Percentiles rank a stretch among this genome's conserved stretches.
phyloP scores from a whole-genome alignment of 169 alveolate species.

The Plasmodium vivax region DNA sequence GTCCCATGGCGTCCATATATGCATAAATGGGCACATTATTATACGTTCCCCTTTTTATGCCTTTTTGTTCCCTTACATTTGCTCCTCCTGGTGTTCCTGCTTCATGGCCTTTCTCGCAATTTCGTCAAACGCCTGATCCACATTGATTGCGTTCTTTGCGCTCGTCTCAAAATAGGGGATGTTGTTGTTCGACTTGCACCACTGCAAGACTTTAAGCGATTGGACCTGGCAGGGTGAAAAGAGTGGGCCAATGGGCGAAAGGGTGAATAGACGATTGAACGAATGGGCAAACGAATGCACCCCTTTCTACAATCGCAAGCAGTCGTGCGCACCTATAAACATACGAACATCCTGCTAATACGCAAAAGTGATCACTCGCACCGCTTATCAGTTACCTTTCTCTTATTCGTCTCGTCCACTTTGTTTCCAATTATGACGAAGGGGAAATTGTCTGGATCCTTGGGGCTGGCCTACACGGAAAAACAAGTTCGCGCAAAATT shows the following conservation, averaged over 20 bases:
- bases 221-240: constrained; percentile 77
- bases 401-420: constrained; percentile 93
- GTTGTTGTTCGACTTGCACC: constrained; percentile 93
- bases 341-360: not conserved
- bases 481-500: not conserved
- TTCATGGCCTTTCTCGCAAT: constrained; percentile 90
- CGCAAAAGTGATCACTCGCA: not conserved
- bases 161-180: constrained; percentile 96
- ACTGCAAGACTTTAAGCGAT: constrained; percentile 92
- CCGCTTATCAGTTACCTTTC: constrained; percentile 83
- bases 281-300: not conserved
- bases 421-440: constrained; percentile 98
- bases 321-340: not conserved
- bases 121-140: constrained; percentile 95
- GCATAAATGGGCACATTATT: not conserved
- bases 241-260: not conserved
- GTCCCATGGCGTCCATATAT: not conserved
- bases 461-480: constrained; percentile 88
- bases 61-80: constrained; percentile 75
- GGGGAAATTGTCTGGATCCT: constrained; percentile 96
- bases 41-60: not conserved
- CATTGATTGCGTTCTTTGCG: constrained; percentile 96
- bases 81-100: constrained; percentile 90
- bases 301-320: not conserved
- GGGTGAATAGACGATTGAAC: not conserved